These are phyloP conservation scores for Polytrichum formosum DNA, from an alignment of 225 moss, liverwort and hornwort genomes.

Conservation along the genomic window DNA sequence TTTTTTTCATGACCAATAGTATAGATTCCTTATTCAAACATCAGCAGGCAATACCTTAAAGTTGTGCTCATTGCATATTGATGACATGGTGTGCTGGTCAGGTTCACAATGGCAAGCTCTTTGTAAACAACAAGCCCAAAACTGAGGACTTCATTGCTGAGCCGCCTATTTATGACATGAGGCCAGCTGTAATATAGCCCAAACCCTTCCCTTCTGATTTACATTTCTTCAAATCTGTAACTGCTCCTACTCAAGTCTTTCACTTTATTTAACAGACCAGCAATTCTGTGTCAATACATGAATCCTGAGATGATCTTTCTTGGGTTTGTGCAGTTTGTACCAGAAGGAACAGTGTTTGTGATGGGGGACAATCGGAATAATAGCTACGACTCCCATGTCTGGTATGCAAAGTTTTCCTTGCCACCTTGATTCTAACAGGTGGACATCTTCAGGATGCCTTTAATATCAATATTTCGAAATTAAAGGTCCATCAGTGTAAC, in stretches of 20 bases:
- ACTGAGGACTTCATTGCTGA: conserved; percentile 88
- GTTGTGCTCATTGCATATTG: conserved; percentile 4
- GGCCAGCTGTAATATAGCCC: conserved; percentile 46
- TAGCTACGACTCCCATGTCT: conserved; percentile 95
- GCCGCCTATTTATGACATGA: conserved; percentile 85
- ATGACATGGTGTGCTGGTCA: conserved; percentile 27
- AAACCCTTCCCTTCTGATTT: conserved; percentile 5
- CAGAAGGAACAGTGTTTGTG: conserved; percentile 86
- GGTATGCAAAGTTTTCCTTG: conserved; percentile 19
- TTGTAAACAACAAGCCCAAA: conserved; percentile 65
- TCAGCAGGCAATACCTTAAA: not conserved
- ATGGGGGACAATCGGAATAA: conserved; percentile 99
- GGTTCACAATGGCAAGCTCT: conserved; percentile 80
- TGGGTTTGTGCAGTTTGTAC: conserved; percentile 70
- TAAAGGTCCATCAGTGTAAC: too few species aligned
- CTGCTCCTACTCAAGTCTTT: not conserved
- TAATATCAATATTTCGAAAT: not conserved
- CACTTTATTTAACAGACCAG: not conserved
- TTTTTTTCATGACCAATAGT: too few species aligned
- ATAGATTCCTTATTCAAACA: too few species aligned
- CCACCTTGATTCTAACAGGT: too few species aligned
- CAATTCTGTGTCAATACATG: not conserved
- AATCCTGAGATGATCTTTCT: not conserved
- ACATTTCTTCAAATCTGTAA: not conserved
- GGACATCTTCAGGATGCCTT: not conserved